Evolutionary conservation across 2,329 filamentous ascomycete species (phyloP).

Genomic region (Exophiala sp.): DNA sequence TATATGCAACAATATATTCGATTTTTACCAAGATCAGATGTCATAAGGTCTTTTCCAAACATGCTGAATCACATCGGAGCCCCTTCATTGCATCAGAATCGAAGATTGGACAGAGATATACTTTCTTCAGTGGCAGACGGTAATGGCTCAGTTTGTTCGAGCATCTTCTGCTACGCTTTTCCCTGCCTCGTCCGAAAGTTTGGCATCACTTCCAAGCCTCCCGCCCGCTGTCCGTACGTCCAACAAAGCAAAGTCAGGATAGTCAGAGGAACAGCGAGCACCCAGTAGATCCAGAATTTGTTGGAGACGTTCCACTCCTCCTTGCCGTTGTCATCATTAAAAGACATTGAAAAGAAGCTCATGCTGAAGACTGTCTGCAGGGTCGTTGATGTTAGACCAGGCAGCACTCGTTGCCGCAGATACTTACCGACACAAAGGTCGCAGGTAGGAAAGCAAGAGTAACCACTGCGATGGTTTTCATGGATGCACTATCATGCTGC

Average conservation of each 20-base stretch:
- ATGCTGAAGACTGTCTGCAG: constrained; percentile 36
- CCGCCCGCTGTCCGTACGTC: constrained; percentile 17
- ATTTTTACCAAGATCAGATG: no score
- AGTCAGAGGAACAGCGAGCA: constrained; percentile 32
- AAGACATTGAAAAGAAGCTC: constrained; percentile 34
- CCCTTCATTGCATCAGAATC: no score
- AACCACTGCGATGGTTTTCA: constrained; percentile 37
- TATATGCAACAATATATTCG: no score
- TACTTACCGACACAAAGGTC: constrained; percentile 38
- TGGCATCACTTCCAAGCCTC: neutral
- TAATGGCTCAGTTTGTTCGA: neutral
- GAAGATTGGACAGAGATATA: no score
- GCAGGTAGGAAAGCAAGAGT: constrained; percentile 36
- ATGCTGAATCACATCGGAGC: no score
- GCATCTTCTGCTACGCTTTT: neutral
- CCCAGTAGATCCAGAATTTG: constrained; percentile 36
- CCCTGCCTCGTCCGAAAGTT: neutral
- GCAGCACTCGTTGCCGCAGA: constrained; percentile 28
- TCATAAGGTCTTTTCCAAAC: no score
- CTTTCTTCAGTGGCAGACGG: neutral
- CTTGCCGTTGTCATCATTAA: constrained; percentile 14
- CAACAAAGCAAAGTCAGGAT: constrained; percentile 29
- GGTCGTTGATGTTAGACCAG: constrained; percentile 33
- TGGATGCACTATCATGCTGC: constrained; percentile 34
- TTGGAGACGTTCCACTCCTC: constrained; percentile 29